These are phyloP conservation scores for Symmetrospora coprosmae DNA, from an alignment of 768 basidiomycete species.

Conservation along the genomic window DNA sequence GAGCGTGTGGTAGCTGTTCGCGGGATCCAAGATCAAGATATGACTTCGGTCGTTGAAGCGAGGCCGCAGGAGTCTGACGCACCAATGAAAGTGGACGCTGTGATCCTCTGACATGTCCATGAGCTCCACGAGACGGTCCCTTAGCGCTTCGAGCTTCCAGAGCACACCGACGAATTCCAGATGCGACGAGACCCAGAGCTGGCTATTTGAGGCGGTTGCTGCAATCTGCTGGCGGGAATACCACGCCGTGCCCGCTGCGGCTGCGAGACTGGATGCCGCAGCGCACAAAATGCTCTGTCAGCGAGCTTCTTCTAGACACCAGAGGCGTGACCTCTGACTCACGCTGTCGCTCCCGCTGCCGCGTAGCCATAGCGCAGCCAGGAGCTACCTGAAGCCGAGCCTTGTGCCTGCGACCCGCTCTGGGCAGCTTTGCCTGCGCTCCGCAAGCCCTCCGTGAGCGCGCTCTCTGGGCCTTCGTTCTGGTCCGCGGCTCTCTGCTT, in stretches of 20 bases:
- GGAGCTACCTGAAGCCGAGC: background rate
- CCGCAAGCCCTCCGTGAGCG: background rate
- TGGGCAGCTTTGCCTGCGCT: conserved; percentile 6
- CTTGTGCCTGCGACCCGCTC: background rate
- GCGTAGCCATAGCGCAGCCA: conserved; percentile 17
- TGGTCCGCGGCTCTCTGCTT: conserved; percentile 17
- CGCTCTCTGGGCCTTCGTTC: background rate
- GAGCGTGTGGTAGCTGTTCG: conserved; percentile 9
- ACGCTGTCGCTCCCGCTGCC: conserved; percentile 17
- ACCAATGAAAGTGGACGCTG: conserved; percentile 13
- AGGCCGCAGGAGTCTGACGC: background rate
- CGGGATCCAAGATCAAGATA: background rate
- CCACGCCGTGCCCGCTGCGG: conserved; percentile 19
- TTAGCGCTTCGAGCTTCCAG: background rate
- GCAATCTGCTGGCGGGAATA: conserved; percentile 12
- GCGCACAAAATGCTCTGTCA: background rate
- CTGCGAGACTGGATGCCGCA: background rate
- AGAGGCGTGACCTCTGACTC: background rate
- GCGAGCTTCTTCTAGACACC: background rate
- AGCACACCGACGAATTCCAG: conserved; percentile 18
- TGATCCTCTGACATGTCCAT: background rate
- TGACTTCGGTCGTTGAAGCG: background rate
- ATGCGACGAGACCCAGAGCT: conserved; percentile 16
- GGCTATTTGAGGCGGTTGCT: conserved; percentile 3
- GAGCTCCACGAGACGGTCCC: conserved; percentile 12